Conservation (phyloP, 225 moss, liverwort and hornwort genomes). For the Rhytidiadelphus loreus region DNA sequence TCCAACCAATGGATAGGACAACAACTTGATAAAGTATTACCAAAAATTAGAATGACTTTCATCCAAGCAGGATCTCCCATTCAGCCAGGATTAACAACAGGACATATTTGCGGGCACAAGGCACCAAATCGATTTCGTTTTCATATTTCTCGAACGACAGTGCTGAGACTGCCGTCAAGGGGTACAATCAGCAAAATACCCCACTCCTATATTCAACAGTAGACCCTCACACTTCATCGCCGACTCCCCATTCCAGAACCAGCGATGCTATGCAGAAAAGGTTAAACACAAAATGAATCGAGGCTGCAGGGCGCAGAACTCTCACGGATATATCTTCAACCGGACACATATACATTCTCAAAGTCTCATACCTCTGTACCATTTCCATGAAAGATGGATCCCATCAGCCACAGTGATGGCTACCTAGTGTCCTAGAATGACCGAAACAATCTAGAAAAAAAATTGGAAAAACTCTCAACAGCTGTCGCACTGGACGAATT, state of each 20-base stretch:
- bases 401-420: neutral
- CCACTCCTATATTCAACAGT: neutral
- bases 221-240: neutral
- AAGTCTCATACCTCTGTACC: neutral
- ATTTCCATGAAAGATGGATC: neutral
- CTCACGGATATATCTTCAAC: neutral
- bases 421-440: neutral
- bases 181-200: neutral
- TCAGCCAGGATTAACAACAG: neutral
- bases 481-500: neutral
- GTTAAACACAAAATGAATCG: neutral
- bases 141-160: neutral
- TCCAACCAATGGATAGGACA: too few relatives aligned
- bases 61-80: too few relatives aligned
- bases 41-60: too few relatives aligned
- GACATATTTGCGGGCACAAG: neutral
- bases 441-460: neutral
- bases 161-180: neutral
- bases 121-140: neutral
- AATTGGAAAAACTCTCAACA: neutral
- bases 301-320: neutral
- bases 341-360: slow-evolving; percentile 2
- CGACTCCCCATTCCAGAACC: neutral
- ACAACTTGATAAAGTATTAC: too few relatives aligned
- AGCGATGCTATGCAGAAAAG: neutral